phyloP scores from a whole-genome alignment of 2,329 filamentous ascomycete genomes.

The Cercospora zeina region DNA sequence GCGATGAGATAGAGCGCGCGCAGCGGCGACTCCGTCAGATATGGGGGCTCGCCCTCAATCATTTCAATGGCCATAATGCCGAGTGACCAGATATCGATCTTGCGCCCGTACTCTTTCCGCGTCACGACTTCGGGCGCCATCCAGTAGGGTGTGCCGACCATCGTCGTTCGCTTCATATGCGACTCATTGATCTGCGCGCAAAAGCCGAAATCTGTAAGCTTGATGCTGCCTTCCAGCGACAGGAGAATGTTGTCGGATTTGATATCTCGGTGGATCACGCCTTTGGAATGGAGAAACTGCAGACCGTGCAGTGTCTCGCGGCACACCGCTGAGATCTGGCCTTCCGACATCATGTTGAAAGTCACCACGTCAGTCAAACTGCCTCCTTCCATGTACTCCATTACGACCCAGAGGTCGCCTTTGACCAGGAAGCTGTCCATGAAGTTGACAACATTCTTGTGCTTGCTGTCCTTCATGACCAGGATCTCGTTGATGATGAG shows the following conservation, averaged over 20 bases:
- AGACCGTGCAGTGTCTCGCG: constrained; percentile 87
- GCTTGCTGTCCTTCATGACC: constrained; percentile 98
- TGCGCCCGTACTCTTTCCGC: constrained; percentile 94
- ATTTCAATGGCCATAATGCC: constrained; percentile 99
- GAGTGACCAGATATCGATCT: constrained; percentile 97
- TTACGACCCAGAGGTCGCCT: constrained; percentile 95
- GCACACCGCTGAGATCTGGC: constrained; percentile 94
- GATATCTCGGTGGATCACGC: constrained; percentile 97
- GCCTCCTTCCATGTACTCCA: constrained; percentile 99
- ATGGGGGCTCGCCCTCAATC: constrained; percentile 98
- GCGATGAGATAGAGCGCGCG: constrained; percentile 94
- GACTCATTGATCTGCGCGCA: constrained; percentile 97
- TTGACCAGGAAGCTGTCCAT: constrained; percentile 92
- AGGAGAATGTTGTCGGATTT: constrained; percentile 98
- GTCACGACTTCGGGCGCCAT: constrained; percentile 99
- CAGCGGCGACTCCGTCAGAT: constrained; percentile 90
- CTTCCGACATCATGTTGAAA: constrained; percentile 98
- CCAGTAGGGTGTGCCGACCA: constrained; percentile 99
- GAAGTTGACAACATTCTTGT: constrained; percentile 99
- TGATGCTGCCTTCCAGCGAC: constrained; percentile 92
- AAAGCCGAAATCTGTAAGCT: constrained; percentile 98
- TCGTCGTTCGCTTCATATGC: constrained; percentile 95
- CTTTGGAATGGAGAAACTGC: constrained; percentile 94
- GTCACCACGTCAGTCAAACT: constrained; percentile 97
- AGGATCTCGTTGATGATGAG: constrained; percentile 98